Conservation (phyloP, 202 grass and related monocot genomes). For the Setaria viridis region DNA sequence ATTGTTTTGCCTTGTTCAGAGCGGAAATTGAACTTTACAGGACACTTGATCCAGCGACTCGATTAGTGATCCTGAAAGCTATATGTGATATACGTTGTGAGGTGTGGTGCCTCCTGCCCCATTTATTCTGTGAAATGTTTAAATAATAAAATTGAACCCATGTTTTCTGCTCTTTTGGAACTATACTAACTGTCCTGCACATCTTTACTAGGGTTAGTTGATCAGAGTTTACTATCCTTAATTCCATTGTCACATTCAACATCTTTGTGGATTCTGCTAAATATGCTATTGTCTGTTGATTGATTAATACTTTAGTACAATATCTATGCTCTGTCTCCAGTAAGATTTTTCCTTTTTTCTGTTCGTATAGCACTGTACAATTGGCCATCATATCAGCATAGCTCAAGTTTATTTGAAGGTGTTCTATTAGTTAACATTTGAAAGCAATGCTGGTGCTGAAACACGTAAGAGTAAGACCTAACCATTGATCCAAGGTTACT, state of each 20-base stretch:
- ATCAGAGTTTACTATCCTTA: conserved; percentile 1
- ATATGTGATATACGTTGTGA: conserved; percentile 94
- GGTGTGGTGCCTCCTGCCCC: conserved; percentile 49
- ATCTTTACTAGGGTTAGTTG: not conserved
- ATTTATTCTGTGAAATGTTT: conserved; percentile 19
- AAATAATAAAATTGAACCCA: not conserved
- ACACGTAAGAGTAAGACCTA: not conserved
- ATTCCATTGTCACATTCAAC: not conserved
- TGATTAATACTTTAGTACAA: not conserved
- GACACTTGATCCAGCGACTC: conserved; percentile 80
- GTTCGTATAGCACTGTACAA: not conserved
- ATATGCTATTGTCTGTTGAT: not conserved
- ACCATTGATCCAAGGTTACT: not conserved
- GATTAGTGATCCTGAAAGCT: conserved; percentile 87
- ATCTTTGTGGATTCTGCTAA: conserved; percentile 10
- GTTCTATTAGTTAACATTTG: conserved; percentile 9
- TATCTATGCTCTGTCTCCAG: not conserved
- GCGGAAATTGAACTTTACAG: conserved; percentile 81
- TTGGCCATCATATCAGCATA: not conserved
- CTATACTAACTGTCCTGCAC: conserved; percentile 15
- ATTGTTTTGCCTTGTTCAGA: conserved; percentile 47
- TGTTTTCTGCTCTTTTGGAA: not conserved
- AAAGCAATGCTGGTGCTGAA: not conserved
- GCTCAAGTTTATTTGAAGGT: conserved; percentile 21
- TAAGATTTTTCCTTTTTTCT: not conserved